Conservation (phyloP, 116 monocot species). For the Papilionanthe hybrid region DNA sequence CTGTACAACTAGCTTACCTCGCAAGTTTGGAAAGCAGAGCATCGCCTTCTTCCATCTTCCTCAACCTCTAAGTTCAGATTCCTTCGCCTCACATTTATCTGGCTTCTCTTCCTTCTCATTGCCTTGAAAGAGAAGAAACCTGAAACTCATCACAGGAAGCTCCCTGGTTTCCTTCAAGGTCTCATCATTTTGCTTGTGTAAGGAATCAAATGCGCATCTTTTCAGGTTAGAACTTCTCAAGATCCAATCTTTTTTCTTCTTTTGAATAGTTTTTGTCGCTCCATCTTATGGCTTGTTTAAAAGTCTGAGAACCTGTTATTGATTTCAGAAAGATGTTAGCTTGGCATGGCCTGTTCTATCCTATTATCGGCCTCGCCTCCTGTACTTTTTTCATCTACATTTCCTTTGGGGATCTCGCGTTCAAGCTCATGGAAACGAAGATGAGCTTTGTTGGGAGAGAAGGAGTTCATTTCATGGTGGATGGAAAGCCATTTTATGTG, state of each 20-base stretch:
- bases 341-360: slow-evolving; percentile 42
- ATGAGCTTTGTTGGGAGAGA: slow-evolving; percentile 73
- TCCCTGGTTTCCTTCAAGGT: neutral
- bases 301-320: neutral
- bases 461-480: slow-evolving; percentile 45
- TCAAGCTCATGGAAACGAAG: slow-evolving; percentile 13
- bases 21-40: neutral
- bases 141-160: too few species aligned
- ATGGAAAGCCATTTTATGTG: slow-evolving; percentile 60
- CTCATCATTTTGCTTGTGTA: neutral
- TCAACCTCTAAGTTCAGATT: neutral
- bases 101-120: neutral
- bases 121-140: neutral
- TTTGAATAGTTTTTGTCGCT: too few species aligned
- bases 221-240: neutral
- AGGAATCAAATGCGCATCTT: slow-evolving; percentile 1
- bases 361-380: slow-evolving; percentile 48
- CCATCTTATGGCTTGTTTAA: neutral
- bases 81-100: neutral
- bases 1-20: neutral
- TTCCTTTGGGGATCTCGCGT: slow-evolving; percentile 42
- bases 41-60: neutral
- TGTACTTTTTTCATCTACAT: slow-evolving; percentile 65
- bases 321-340: slow-evolving; percentile 24
- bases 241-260: neutral